Conservation (phyloP, 164 flowering plant genomes). For the Aristolochia fimbriata region DNA sequence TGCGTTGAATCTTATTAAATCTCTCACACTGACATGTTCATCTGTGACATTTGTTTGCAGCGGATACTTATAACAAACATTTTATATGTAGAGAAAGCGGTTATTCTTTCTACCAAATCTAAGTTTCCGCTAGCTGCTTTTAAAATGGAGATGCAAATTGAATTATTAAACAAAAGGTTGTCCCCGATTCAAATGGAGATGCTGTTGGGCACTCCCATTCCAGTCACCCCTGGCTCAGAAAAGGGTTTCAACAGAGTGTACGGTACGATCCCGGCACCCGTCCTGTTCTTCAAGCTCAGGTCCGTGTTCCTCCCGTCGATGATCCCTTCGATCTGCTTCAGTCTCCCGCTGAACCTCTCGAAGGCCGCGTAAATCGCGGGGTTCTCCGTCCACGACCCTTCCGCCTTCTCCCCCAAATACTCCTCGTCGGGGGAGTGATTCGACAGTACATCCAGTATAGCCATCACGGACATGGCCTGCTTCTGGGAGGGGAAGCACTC, state of each 20-base stretch:
- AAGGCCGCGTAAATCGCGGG: conserved; percentile 17
- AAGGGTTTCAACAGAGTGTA: conserved; percentile 31
- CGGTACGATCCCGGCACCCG: conserved; percentile 33
- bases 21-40: too few relatives aligned
- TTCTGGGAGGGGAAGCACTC: conserved; percentile 21
- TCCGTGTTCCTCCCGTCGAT: conserved; percentile 27
- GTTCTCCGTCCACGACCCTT: conserved; percentile 21
- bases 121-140: too few relatives aligned
- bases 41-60: too few relatives aligned
- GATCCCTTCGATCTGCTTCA: conserved; percentile 26
- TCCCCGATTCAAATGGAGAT: conserved; percentile 15
- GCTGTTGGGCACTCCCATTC: conserved; percentile 23
- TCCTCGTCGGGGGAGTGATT: conserved; percentile 35
- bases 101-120: too few relatives aligned
- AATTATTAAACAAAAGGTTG: too few relatives aligned
- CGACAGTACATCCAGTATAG: conserved; percentile 26
- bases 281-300: conserved; percentile 19
- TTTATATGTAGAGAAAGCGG: too few relatives aligned
- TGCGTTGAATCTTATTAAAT: too few relatives aligned
- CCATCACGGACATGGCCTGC: conserved; percentile 33
- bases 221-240: conserved; percentile 24
- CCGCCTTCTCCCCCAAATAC: conserved; percentile 22
- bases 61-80: too few relatives aligned
- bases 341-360: conserved; percentile 16
- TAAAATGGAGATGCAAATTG: too few relatives aligned